Evolutionary conservation across 352 stramenopile species (phyloP), one percentile per base, ranked within the genome.

Genomic region (Globisporangium alternatum): DNA sequence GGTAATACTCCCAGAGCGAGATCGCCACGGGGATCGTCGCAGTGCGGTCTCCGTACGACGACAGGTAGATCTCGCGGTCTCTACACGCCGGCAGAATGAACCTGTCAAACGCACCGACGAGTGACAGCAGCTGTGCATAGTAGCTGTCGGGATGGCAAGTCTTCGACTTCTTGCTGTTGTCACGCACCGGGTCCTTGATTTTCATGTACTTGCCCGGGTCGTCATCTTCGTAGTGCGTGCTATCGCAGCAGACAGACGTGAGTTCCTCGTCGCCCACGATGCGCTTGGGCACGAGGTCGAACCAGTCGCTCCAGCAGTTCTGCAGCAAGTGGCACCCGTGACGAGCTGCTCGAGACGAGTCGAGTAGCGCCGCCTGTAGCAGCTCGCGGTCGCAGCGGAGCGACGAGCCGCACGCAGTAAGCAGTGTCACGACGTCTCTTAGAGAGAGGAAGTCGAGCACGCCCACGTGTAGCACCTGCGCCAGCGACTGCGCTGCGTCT

Each of bases 1-100:
- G 54, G 21, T 33, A 33, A 30, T 49, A 44, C 1, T 60, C 54
- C 54, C 54, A 60, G 21, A 60, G 54, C 21, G 35, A 44, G 37
- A 60, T 60, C 35, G 21, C 35, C n/a, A 60, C 31, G 35, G 54
- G 54, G 54, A 60, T 60, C 10, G n/a, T 60, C 35, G 35, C 35
- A 25, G 21, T 44, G 19, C 10, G 30, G 33, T 60, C 54, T 0
- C 54, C 54, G 49, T 60, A 60, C 33, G 54, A 49, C 54, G 54
- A 60, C 4, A 60, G 30, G 6, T 28, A 60, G 9, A 60, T 13
- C 12, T 30, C 19, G n/a, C n/a, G 22, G 21, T 49, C 21, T 44
- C 28, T 30, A 44, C 54, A 60, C 35, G 54, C 21, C 8, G 54
- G 54, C 5, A 60, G 6, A 22, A 60, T n/a, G 54, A 60, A 60